These are phyloP conservation scores for Clavariopsis aquatica DNA, from an alignment of 495 filamentous ascomycete genomes.

Conservation along the genomic window DNA sequence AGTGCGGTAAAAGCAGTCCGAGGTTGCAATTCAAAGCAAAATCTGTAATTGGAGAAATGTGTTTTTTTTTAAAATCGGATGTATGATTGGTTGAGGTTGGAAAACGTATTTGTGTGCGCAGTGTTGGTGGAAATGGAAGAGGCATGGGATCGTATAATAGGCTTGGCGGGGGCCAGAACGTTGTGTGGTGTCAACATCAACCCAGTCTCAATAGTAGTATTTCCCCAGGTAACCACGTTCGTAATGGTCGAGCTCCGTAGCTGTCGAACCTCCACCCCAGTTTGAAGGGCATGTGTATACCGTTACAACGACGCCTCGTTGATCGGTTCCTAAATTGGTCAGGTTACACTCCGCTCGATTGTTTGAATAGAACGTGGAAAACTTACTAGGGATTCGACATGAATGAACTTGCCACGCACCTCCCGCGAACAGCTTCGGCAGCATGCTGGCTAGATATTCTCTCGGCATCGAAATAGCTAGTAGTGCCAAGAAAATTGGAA, in stretches of 20 bases:
- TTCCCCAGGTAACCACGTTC: conserved; percentile 24
- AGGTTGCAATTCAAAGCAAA: too few species aligned
- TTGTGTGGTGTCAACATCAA: neutral
- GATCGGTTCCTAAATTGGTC: conserved; percentile 6
- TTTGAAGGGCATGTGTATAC: conserved; percentile 20
- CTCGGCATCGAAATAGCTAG: conserved; percentile 36
- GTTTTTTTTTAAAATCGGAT: too few species aligned
- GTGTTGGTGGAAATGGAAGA: neutral
- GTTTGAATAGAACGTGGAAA: neutral
- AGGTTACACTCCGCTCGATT: neutral
- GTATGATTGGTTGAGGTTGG: too few species aligned
- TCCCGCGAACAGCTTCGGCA: conserved; percentile 18
- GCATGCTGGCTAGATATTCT: conserved; percentile 1
- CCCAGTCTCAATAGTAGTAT: conserved; percentile 22
- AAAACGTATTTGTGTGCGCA: conserved; percentile 9
- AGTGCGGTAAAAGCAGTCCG: too few species aligned
- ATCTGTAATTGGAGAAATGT: too few species aligned
- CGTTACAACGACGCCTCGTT: conserved; percentile 30
- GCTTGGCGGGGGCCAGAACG: conserved; percentile 12
- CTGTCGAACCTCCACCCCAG: conserved; percentile 5
- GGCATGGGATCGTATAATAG: neutral
- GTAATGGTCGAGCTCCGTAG: conserved; percentile 16
- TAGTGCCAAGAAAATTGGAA: conserved; percentile 42
- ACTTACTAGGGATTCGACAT: conserved; percentile 20
- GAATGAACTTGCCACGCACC: conserved; percentile 19